Conservation (phyloP, 441 rosid species). For the Eutrema salsugineum region DNA sequence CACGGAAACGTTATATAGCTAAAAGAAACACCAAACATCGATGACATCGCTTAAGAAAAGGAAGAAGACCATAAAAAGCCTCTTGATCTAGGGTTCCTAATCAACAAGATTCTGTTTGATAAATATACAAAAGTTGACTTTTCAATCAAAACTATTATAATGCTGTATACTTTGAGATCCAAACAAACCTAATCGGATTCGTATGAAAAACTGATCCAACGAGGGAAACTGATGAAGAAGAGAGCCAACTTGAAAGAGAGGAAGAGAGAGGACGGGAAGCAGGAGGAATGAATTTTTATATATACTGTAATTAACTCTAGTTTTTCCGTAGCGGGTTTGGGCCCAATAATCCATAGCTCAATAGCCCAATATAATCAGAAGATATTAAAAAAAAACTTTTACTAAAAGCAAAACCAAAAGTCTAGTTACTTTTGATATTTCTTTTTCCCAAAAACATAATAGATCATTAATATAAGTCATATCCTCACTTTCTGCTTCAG, state of each 20-base stretch:
- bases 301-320: no score
- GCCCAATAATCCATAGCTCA: no score
- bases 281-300: neutral
- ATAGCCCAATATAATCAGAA: no score
- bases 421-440: no score
- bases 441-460: no score
- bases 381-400: no score
- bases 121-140: neutral
- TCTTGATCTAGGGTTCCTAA: neutral
- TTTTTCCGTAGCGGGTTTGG: no score
- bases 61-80: neutral
- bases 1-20: neutral
- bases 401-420: no score
- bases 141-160: neutral
- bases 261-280: constrained; percentile 4
- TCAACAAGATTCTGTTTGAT: neutral
- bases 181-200: neutral
- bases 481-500: no score
- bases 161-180: neutral
- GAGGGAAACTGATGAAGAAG: neutral
- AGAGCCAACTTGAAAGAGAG: constrained; percentile 8
- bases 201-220: neutral
- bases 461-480: no score
- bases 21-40: neutral
- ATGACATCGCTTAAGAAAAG: neutral